Conservation (phyloP, 2,329 filamentous ascomycete species). For the Botryotinia globosa region DNA sequence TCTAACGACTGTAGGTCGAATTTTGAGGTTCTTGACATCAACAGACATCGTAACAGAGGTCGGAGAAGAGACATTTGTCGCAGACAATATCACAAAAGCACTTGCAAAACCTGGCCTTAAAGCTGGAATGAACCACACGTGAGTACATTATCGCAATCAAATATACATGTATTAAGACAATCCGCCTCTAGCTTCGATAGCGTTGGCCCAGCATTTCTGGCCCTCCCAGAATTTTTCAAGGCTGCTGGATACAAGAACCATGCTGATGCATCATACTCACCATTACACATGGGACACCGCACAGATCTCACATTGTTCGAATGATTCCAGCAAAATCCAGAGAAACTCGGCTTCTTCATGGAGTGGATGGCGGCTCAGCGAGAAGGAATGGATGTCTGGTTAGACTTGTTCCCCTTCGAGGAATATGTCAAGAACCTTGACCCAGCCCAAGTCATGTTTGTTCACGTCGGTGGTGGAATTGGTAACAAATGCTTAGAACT, state of each 20-base stretch:
- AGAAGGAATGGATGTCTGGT: constrained; percentile 3
- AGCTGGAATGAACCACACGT: constrained; percentile 8
- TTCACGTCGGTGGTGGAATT: constrained; percentile 43
- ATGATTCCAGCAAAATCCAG: not conserved
- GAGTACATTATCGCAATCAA: not conserved
- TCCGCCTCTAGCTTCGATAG: not conserved
- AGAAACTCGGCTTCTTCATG: not conserved
- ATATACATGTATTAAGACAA: not conserved
- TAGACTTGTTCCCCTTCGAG: constrained; percentile 9
- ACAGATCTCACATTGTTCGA: constrained; percentile 2
- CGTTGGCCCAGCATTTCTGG: not conserved
- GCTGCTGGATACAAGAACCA: not conserved
- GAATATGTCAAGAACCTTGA: not conserved
- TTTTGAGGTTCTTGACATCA: not conserved
- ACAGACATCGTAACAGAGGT: not conserved
- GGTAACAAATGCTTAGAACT: constrained; percentile 42
- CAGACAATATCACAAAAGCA: not conserved
- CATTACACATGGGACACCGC: not conserved
- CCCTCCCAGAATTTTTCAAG: not conserved
- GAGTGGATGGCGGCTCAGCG: constrained; percentile 3
- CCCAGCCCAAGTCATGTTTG: constrained; percentile 34
- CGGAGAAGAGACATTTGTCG: not conserved
- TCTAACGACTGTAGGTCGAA: not conserved
- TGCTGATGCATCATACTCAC: not conserved
- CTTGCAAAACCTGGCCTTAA: not conserved